Base-by-base conservation (phyloP, 345 rosid species). In the Triadica sebifera region DNA sequence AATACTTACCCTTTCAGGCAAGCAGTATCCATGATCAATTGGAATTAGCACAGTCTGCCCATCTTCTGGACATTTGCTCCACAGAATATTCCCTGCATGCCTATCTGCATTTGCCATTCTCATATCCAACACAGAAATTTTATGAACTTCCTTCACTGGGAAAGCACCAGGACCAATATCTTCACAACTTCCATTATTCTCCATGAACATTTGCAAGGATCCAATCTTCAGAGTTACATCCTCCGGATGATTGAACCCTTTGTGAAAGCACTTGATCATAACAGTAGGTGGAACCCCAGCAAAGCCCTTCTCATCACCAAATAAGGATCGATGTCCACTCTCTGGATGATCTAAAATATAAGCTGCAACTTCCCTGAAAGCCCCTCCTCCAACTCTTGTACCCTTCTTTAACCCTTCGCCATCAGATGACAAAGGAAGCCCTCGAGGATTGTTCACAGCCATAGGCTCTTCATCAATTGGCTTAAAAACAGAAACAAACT, bases 401-500 rank as follows among this genome's bases (percentile, higher is more conserved):
- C 88, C 88, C 73, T 77, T 85, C 73, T 85, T 85, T 61, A 82
- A 69, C 16, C 84, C 84, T 74, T 80, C 88, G 17, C 86, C 86
- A 60, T 80, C 74, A 29, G 67, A 25, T 16, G 88, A 85, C 37
- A 76, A 15, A 6, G 88, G 84, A 25, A 85, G 79, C 13, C 82
- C 79, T 19, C 49, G 80, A 50, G 88, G 82, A 74, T 82, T 82
- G 71, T 85, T 85, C 50, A 71, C 67, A 53, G 84, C 86, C 77
- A 78, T 78, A 41, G 88, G 88, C 62, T 85, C 88, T 80, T 85
- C 87, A 6, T 85, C 87, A 53, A 80, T 73, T 12, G 87, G 87
- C 81, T 85, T 85, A 52, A 85, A 85, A 71, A 85, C 87, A 60
- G 87, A 85, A 73, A 82, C 78, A 29, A 29, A 29, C 68, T 70